Conservation (phyloP, 2,329 filamentous ascomycete genomes). For the Neurospora sp. region DNA sequence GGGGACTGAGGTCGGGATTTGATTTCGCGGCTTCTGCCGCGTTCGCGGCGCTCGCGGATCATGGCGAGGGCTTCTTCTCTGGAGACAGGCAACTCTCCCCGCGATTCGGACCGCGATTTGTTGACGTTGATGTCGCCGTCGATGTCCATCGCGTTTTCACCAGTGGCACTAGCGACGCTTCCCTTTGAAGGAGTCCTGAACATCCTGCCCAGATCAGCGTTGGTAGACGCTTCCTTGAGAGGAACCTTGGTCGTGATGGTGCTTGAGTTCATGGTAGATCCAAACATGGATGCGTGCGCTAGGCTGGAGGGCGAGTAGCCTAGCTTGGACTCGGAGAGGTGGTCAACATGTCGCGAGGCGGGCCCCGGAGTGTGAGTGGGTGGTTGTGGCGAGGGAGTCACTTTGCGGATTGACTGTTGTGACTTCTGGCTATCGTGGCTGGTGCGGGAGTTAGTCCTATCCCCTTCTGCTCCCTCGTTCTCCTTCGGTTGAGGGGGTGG, state of each 20-base stretch:
- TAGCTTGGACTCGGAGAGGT: background rate
- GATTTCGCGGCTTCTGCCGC: constrained; percentile 45
- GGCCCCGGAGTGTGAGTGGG: background rate
- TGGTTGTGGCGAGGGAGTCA: background rate
- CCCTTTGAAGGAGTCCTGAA: constrained; percentile 32
- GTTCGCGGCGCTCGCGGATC: constrained; percentile 61
- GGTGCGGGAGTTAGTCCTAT: background rate
- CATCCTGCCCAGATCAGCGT: constrained; percentile 30
- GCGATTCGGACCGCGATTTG: background rate
- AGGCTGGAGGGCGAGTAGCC: background rate
- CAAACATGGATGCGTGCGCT: background rate
- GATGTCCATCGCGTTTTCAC: background rate
- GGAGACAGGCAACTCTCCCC: constrained; percentile 37
- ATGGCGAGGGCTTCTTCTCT: constrained; percentile 66
- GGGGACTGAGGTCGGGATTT: background rate
- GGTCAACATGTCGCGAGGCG: background rate
- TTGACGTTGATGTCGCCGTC: background rate
- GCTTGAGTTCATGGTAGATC: constrained; percentile 10
- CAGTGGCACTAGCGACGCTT: background rate
- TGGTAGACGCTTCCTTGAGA: constrained; percentile 34
- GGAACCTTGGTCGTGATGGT: constrained; percentile 43
- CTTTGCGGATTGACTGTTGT: background rate
- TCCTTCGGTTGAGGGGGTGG: constrained; percentile 19
- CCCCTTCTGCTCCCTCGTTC: background rate
- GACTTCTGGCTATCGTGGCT: background rate